Conservation (phyloP, 2,329 filamentous ascomycete species). For the Sphaerulina musiva region DNA sequence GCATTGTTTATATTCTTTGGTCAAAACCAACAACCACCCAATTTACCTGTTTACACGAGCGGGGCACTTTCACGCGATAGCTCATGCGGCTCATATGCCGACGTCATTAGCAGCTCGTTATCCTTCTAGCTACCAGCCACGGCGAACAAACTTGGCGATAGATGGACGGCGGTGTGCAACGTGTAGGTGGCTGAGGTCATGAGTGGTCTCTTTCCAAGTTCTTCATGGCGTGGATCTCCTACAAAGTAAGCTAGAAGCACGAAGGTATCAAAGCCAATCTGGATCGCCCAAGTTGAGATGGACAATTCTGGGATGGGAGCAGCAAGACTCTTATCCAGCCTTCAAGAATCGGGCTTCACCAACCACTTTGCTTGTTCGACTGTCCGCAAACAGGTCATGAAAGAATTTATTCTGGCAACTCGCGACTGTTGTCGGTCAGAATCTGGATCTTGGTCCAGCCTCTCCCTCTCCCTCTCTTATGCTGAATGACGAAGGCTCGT, state of each 20-base stretch:
- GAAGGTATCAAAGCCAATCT: neutral
- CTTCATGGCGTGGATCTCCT: neutral
- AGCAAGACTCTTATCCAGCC: neutral
- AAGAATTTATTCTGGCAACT: no score
- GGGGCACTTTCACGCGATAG: constrained; percentile 2
- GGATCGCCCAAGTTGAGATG: neutral
- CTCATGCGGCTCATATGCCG: constrained; percentile 2
- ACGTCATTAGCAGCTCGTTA: constrained; percentile 2
- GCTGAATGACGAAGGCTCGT: neutral
- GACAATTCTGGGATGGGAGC: neutral
- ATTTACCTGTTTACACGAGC: constrained; percentile 7
- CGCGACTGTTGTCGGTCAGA: no score
- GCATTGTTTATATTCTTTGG: neutral
- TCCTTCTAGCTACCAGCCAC: neutral
- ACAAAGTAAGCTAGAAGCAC: neutral
- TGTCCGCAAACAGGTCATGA: no score
- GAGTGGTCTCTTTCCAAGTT: constrained; percentile 2
- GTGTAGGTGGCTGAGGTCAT: constrained; percentile 11
- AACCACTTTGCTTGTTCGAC: neutral
- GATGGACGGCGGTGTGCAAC: constrained; percentile 5
- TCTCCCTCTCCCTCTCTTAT: neutral
- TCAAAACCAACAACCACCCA: constrained; percentile 5
- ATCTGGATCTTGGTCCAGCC: no score
- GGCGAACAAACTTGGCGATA: neutral
- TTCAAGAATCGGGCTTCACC: neutral